Evolutionary conservation across 495 filamentous ascomycete species (phyloP).

Genomic region (Neurospora intermedia): DNA sequence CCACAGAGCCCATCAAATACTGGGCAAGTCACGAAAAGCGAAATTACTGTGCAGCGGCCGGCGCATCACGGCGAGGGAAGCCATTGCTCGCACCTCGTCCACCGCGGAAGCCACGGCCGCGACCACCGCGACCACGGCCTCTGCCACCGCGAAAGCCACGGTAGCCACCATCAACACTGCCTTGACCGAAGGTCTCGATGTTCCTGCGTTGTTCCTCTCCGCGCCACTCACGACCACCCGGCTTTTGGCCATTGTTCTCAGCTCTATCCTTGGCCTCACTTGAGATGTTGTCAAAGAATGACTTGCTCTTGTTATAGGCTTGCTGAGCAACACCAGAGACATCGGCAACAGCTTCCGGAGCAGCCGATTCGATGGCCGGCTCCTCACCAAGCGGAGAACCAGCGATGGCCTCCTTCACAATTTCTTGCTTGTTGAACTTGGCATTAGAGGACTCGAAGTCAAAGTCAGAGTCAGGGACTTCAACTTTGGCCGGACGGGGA

Average conservation of each 20-base stretch:
- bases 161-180: constrained; percentile 80
- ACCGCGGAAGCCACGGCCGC: constrained; percentile 40
- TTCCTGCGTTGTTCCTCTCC: constrained; percentile 91
- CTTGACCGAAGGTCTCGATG: constrained; percentile 97
- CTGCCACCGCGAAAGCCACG: constrained; percentile 64
- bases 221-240: constrained; percentile 83
- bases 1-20: not conserved
- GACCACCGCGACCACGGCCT: constrained; percentile 54
- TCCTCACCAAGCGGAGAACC: constrained; percentile 57
- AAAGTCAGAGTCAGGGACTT: constrained; percentile 80
- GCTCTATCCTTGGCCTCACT: constrained; percentile 87
- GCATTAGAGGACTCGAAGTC: constrained; percentile 90
- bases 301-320: constrained; percentile 72
- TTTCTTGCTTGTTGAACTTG: constrained; percentile 95
- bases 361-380: constrained; percentile 24
- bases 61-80: constrained; percentile 12
- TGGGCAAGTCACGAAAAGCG: not conserved
- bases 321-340: constrained; percentile 25
- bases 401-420: constrained; percentile 84
- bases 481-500: constrained; percentile 54
- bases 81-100: constrained; percentile 32
- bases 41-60: constrained; percentile 20
- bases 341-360: constrained; percentile 23
- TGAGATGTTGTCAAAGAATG: constrained; percentile 97
- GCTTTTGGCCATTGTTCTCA: constrained; percentile 51